phyloP scores from a whole-genome alignment of 2,329 filamentous ascomycete species.

The Phialophora verrucosa region DNA sequence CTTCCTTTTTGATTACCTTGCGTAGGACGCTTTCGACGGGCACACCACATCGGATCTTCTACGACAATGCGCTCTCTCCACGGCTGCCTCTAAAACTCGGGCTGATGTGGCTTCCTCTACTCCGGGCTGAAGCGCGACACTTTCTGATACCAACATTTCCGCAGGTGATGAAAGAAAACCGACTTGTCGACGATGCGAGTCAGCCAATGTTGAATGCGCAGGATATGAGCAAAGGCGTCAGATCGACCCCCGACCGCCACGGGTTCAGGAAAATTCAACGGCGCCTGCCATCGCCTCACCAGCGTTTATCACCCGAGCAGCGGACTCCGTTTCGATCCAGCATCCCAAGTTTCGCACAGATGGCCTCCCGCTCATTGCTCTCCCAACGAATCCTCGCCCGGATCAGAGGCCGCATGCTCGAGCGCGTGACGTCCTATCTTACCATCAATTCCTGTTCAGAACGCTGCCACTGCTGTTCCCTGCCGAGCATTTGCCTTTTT shows the following conservation, averaged over 20 bases:
- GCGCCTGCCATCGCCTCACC: not conserved
- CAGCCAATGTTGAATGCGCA: conserved; percentile 37
- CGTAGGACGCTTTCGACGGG: not conserved
- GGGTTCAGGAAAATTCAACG: not conserved
- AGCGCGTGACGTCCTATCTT: conserved; percentile 37
- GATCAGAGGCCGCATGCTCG: conserved; percentile 36
- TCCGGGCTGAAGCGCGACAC: not conserved
- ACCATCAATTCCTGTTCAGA: conserved; percentile 38
- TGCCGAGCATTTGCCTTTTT: conserved; percentile 29
- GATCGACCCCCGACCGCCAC: conserved; percentile 22
- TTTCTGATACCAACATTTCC: conserved; percentile 44
- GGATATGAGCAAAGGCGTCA: conserved; percentile 38
- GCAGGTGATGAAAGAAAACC: conserved; percentile 64
- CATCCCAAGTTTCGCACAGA: not conserved
- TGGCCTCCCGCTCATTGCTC: conserved; percentile 30
- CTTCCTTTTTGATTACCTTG: not conserved
- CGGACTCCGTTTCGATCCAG: not conserved
- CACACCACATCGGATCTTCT: not conserved
- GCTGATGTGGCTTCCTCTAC: not conserved
- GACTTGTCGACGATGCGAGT: conserved; percentile 57
- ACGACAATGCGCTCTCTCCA: not conserved
- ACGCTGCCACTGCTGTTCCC: conserved; percentile 36
- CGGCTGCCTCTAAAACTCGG: not conserved
- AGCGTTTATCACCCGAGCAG: not conserved
- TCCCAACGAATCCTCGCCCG: conserved; percentile 35